Base-by-base conservation (phyloP, 2,329 filamentous ascomycete species). In the Penicillium sp. region DNA sequence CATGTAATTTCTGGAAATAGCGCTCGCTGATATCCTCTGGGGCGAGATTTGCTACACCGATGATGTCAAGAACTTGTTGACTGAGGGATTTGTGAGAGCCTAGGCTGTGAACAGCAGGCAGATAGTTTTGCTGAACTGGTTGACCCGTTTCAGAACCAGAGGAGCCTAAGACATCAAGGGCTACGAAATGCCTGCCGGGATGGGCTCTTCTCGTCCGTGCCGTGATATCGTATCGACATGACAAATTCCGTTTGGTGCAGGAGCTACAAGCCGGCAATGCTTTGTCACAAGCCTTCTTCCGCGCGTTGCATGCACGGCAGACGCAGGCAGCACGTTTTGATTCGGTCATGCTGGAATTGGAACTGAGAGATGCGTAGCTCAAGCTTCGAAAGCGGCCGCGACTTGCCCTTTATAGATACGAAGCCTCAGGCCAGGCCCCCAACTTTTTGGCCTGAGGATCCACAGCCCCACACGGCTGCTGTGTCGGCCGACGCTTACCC, bases 241-340 rank as follows among this genome's bases (percentile, higher is more conserved):
- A 26, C 11, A 58, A 12, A 12, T 47, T 52, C 16, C 56, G 56
- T 16, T 48, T 49, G 23, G 23, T n/a, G 33, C 56, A 58, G 30
- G 26, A 49, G 28, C 56, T 30, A 38, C 56, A 58, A 8, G 51
- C 28, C 9, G 56, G 56, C 3, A 58, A 26, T 16, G 28, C 28
- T 33, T 58, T 58, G 23, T 54, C 51, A 21, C 56, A 58, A 8
- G 50, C 56, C 28, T 54, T 58, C 24, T 58, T 58, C 12, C 56
- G 50, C 9, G 26, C 47, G 46, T 52, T 50, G 47, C 56, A 58
- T 8, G 50, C 47, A 40, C 35, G 26, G 47, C 56, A 58, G 46
- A 58, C 56, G 14, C 33, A 58, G 8, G 46, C 45, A 6, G 56
- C 56, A 20, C 46, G 56, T 16, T 28, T 16, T 4, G 40, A 46